These are phyloP conservation scores for Epithele typhae DNA, from an alignment of 768 basidiomycete genomes.

Conservation along the genomic window DNA sequence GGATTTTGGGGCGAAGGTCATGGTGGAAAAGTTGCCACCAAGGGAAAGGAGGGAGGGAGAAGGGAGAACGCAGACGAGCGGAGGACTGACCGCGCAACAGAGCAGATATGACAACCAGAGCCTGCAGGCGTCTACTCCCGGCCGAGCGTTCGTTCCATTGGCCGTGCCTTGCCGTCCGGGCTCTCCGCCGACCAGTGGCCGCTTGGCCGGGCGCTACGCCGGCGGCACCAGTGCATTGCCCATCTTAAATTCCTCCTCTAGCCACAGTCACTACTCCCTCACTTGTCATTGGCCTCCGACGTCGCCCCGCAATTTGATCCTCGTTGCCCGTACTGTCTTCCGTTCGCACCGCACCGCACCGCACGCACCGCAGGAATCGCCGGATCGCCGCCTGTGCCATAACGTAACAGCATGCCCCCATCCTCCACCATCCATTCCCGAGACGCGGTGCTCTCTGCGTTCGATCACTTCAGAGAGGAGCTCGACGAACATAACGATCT, in stretches of 20 bases:
- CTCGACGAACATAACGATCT: constrained; percentile 84
- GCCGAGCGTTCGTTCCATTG: too few relatives aligned
- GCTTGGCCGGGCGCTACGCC: too few relatives aligned
- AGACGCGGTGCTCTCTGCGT: constrained; percentile 31
- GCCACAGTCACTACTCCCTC: too few relatives aligned
- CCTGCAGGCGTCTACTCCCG: background rate
- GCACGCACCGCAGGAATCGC: background rate
- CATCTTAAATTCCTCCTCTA: too few relatives aligned
- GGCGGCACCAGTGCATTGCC: too few relatives aligned
- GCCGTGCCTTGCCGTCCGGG: too few relatives aligned
- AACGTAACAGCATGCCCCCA: constrained; percentile 1
- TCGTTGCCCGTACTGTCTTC: background rate
- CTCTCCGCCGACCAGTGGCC: too few relatives aligned
- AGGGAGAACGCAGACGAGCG: too few relatives aligned
- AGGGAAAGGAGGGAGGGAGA: too few relatives aligned
- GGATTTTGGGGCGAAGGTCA: constrained; percentile 56
- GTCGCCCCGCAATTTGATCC: background rate
- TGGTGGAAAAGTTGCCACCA: constrained; percentile 16
- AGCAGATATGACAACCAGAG: background rate
- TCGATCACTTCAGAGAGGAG: constrained; percentile 62
- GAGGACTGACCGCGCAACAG: too few relatives aligned
- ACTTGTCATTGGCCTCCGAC: too few relatives aligned
- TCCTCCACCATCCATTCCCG: constrained; percentile 7
- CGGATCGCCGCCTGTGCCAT: background rate
- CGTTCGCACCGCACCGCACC: constrained; percentile 2